Evolutionary conservation across 805 yeast species (phyloP).

Genomic region (Candida ficus): DNA sequence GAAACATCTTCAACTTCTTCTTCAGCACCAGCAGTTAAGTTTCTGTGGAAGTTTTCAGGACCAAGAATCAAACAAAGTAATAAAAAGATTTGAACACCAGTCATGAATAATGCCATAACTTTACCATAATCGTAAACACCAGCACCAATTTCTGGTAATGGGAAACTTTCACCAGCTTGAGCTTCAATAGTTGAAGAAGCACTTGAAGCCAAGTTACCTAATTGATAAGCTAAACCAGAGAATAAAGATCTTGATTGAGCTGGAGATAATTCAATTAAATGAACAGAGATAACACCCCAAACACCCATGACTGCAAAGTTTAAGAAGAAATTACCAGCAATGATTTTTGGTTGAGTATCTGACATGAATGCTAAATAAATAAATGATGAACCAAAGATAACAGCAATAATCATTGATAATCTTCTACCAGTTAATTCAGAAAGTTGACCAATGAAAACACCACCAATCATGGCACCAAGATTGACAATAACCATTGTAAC

Average conservation of each 20-base stretch:
- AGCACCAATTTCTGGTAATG: slow-evolving; percentile 15
- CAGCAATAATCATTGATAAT: slow-evolving; percentile 44
- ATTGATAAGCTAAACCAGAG: slow-evolving; percentile 49
- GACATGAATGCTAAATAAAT: slow-evolving; percentile 54
- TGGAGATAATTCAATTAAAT: slow-evolving; percentile 60
- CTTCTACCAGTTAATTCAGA: slow-evolving; percentile 60
- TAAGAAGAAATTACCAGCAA: slow-evolving; percentile 59
- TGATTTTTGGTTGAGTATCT: slow-evolving; percentile 34
- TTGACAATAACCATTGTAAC: slow-evolving; percentile 61
- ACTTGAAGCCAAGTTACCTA: slow-evolving; percentile 23
- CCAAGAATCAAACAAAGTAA: slow-evolving; percentile 46
- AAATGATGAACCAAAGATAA: slow-evolving; percentile 52
- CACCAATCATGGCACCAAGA: slow-evolving; percentile 65
- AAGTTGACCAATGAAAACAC: slow-evolving; percentile 51
- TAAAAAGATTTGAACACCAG: slow-evolving; percentile 53
- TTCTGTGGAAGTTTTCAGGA: slow-evolving; percentile 47
- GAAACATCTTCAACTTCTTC: slow-evolving; percentile 12
- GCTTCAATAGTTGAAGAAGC: slow-evolving; percentile 71
- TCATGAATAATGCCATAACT: slow-evolving; percentile 67
- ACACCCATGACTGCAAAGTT: slow-evolving; percentile 67
- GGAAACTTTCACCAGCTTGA: slow-evolving; percentile 22
- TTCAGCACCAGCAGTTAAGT: slow-evolving; percentile 25
- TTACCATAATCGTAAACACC: slow-evolving; percentile 54
- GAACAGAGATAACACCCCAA: slow-evolving; percentile 69
- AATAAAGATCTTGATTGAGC: slow-evolving; percentile 59